Percentiles rank a stretch among this genome's conserved stretches.
These are phyloP conservation scores for Setaria viridis DNA, from an alignment of 202 grass and related monocot species.

Conservation along the genomic window DNA sequence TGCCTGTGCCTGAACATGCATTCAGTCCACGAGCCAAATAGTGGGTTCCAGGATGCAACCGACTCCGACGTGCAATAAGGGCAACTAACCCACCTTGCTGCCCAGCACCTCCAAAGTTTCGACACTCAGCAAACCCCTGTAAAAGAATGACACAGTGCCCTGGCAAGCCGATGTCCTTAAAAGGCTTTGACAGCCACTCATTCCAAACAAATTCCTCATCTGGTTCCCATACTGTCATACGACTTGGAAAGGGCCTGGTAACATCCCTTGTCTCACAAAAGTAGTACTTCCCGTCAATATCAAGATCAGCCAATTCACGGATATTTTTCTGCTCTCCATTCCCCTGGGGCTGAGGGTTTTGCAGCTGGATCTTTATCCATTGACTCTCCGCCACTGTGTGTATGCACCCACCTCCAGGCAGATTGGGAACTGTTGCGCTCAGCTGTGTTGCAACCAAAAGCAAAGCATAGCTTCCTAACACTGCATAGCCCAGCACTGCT, in stretches of 20 bases:
- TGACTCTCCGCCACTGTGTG: conserved; percentile 79
- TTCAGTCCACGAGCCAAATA: conserved; percentile 98
- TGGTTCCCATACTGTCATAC: conserved; percentile 63
- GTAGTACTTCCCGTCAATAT: conserved; percentile 97
- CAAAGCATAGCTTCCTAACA: conserved; percentile 73
- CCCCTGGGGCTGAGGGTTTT: conserved; percentile 84
- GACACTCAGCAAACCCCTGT: conserved; percentile 96
- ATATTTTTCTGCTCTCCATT: conserved; percentile 84
- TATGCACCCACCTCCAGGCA: conserved; percentile 88
- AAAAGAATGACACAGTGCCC: conserved; percentile 92
- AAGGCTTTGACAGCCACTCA: conserved; percentile 90
- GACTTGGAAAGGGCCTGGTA: conserved; percentile 91
- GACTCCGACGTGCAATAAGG: conserved; percentile 94
- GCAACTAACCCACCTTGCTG: conserved; percentile 75
- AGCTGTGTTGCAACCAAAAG: conserved; percentile 85
- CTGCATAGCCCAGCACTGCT: conserved; percentile 78
- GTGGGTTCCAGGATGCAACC: conserved; percentile 94
- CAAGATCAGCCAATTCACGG: conserved; percentile 77
- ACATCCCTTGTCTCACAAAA: conserved; percentile 98
- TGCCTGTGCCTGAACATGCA: conserved; percentile 96
- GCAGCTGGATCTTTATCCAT: conserved; percentile 91
- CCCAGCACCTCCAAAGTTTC: conserved; percentile 72
- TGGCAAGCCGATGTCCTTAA: conserved; percentile 84
- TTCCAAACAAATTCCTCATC: conserved; percentile 98
- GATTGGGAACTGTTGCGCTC: conserved; percentile 56